Conservation (phyloP, 164 flowering plant species). For the Aristolochia contorta region DNA sequence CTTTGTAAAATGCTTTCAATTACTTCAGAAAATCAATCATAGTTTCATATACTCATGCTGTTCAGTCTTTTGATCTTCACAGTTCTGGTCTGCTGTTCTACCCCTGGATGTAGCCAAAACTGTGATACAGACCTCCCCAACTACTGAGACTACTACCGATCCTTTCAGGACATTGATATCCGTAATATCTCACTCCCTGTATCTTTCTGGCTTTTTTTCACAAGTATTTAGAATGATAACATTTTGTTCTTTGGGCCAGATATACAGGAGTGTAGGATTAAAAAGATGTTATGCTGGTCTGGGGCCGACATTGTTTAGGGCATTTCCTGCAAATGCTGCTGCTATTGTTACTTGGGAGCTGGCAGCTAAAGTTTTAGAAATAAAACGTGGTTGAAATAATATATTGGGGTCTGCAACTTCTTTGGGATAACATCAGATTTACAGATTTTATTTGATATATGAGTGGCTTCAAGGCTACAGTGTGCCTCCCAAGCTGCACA, state of each 20-base stretch:
- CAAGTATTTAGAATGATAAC: not conserved
- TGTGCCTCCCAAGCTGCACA: no score
- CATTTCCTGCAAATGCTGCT: constrained; percentile 97
- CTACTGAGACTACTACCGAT: constrained; percentile 39
- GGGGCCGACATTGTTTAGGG: constrained; percentile 72
- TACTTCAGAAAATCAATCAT: no score
- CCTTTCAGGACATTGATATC: constrained; percentile 49
- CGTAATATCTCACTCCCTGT: constrained; percentile 25
- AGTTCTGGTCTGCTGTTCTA: constrained; percentile 82
- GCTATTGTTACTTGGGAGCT: constrained; percentile 91
- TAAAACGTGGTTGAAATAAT: constrained; percentile 17
- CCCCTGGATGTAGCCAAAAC: constrained; percentile 91
- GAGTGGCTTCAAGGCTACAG: no score
- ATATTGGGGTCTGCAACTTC: no score
- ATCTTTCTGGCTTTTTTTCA: not conserved
- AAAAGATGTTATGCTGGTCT: constrained; percentile 80
- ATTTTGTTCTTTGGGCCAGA: constrained; percentile 27
- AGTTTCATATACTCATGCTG: no score
- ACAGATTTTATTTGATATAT: no score
- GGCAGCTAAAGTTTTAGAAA: constrained; percentile 60
- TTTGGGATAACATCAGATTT: no score
- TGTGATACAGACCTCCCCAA: constrained; percentile 64
- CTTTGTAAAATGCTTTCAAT: no score
- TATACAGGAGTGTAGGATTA: constrained; percentile 55
- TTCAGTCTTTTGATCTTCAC: constrained; percentile 5